Base-by-base conservation (phyloP, 2,329 filamentous ascomycete species). In the Nannizziopsis barbatae region DNA sequence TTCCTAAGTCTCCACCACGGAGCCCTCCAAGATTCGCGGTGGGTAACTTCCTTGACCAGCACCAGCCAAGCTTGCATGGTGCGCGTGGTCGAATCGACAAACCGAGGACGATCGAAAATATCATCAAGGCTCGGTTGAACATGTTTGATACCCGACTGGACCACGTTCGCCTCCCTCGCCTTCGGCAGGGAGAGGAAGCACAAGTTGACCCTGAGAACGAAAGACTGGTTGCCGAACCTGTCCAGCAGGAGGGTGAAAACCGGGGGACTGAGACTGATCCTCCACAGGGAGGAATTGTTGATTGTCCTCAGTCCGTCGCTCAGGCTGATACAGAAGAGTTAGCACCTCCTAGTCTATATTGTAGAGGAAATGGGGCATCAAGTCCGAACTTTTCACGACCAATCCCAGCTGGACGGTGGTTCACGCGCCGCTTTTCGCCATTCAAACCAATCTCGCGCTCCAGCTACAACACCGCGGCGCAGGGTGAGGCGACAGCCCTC, bases 341-440 rank as follows among this genome's bases (percentile, higher is more conserved):
- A 11, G 45, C 2, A 20, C 37, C 31, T 36, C 37, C 37, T n/a
- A 27, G 12, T 8, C 7, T 12, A 36, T 36, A 36, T 36, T 17
- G 38, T 1, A 30, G 22, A 42, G 18, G 35, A 20, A 44, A 14
- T n/a, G 47, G 47, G 15, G 35, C 47, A 20, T 49, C 42, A 30
- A 50, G 50, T 39, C 52, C 47, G 7, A 54, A 54, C 35, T 50
- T 54, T 38, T 54, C 50, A 15, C 42, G 47, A 15, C 52, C 50
- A 35, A 52, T 49, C 18, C 40, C 50, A 1, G n/a, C 50, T 18
- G 40, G 40, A 17, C 37, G 39, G 14, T 49, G 46, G 46, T 20
- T 44, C 20, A 31, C 46, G n/a, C 37, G 38, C 2, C 45, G 37
- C 8, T 40, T 41, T 36, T 47, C 45, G 1, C 38, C 45, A 30